Base-by-base conservation (phyloP, 2,329 filamentous ascomycete genomes). In the Penicillium occitanis region DNA sequence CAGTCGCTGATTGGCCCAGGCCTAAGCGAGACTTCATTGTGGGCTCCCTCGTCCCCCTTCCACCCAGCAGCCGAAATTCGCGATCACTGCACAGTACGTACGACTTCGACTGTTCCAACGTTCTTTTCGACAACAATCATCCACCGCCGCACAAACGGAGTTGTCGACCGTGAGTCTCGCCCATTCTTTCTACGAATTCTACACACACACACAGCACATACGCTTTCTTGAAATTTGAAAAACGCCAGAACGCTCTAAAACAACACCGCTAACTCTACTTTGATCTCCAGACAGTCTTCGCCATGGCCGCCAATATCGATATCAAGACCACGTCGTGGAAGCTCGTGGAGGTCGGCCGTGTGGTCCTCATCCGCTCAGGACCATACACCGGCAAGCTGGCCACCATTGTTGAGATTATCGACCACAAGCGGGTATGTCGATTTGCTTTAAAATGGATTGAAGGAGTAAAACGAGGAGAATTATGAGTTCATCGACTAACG, bases 401-500 rank as follows among this genome's bases (percentile, higher is more conserved):
- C 78, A 86, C 90, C 78, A 94, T 99, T 79, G 93, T 97, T 84
- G 94, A 99, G 90, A 98, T 99, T 84, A 95, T 99, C 86, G 95
- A 99, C 86, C 94, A 99, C 91, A 97, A 97, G 89, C 93, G 95
- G 85, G 95, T 99, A 96, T 81, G 95, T 92, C 57, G 57, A 60
- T 13, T 42, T n/a, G 37, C 65, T 59, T 60, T 53, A 2, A 22
- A 7, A 30, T 33, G 22, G 25, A 13, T 19, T 30, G 3, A 46
- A 10, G 19, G 25, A 60, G n/a, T 5, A 25, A 25, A 1, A 35
- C 3, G 14, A 25, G 57, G 22, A 42, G 40, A 22, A 42, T 46
- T 2, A 46, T 3, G 22, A 19, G 19, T 14, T 25, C 3, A 13
- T 40, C 53, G 13, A 5, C 53, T 57, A 40, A 57, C 5, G 11